phyloP scores from a whole-genome alignment of 179 eudicot species.

The Silene vulgaris region DNA sequence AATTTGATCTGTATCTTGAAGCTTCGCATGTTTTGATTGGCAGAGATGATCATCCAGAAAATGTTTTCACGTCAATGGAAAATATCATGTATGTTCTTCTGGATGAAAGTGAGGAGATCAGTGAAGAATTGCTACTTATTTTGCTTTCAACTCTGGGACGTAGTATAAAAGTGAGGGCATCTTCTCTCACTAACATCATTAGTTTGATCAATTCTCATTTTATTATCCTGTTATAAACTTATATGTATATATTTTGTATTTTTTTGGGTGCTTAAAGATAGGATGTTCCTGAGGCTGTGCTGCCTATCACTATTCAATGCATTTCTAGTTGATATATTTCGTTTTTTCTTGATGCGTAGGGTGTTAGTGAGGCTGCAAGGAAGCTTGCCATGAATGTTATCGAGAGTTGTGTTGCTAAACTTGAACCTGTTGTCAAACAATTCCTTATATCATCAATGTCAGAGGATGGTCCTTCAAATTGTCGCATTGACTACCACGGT shows the following conservation, averaged over 20 bases:
- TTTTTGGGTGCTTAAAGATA: background rate
- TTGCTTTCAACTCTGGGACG: slow-evolving; percentile 69
- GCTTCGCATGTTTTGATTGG: slow-evolving; percentile 29
- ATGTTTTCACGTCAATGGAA: slow-evolving; percentile 69
- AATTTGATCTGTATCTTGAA: background rate
- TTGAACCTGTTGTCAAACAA: slow-evolving; percentile 80
- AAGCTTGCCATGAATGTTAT: slow-evolving; percentile 82
- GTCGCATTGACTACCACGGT: slow-evolving; percentile 70
- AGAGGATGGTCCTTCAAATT: slow-evolving; percentile 50
- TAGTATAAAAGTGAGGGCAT: slow-evolving; percentile 51
- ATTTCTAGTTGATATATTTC: slow-evolving; percentile 13
- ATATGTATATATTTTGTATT: background rate
- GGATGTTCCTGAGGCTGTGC: background rate
- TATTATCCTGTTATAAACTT: background rate
- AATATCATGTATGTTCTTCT: slow-evolving; percentile 76
- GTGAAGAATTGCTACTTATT: slow-evolving; percentile 59
- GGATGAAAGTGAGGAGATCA: slow-evolving; percentile 91
- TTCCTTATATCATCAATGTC: slow-evolving; percentile 82
- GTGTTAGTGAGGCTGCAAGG: slow-evolving; percentile 60
- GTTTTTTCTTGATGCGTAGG: slow-evolving; percentile 42
- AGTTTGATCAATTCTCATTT: background rate
- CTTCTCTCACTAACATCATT: slow-evolving; percentile 15
- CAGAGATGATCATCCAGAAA: slow-evolving; percentile 92
- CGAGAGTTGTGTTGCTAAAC: slow-evolving; percentile 69
- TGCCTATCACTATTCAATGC: background rate